These are phyloP conservation scores for Aspergillus novofumigatus DNA, from an alignment of 2,329 filamentous ascomycete species.

Conservation along the genomic window DNA sequence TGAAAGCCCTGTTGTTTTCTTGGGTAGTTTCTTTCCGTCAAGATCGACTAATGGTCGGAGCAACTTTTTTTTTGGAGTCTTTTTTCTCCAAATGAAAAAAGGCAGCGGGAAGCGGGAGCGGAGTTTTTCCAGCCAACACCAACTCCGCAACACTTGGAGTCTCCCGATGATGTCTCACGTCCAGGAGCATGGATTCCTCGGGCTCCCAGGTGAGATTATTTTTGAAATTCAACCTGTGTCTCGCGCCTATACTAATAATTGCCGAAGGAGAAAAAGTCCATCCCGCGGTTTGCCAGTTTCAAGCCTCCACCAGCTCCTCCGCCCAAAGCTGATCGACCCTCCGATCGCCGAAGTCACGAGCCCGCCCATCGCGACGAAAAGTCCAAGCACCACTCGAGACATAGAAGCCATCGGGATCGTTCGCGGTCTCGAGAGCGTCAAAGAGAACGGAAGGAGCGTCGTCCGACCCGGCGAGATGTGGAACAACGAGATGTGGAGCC, in stretches of 20 bases:
- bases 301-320: slow-evolving; percentile 46
- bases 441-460: slow-evolving; percentile 12
- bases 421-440: slow-evolving; percentile 20
- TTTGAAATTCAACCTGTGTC: background rate
- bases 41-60: slow-evolving; percentile 10
- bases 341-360: slow-evolving; percentile 17
- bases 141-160: slow-evolving; percentile 6
- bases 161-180: slow-evolving; percentile 12
- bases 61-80: slow-evolving; percentile 33
- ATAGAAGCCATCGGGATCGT: slow-evolving; percentile 20
- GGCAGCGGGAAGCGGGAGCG: slow-evolving; percentile 18
- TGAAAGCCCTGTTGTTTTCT: background rate
- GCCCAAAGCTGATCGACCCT: slow-evolving; percentile 17
- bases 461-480: slow-evolving; percentile 9
- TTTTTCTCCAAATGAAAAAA: slow-evolving; percentile 15
- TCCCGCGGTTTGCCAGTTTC: slow-evolving; percentile 75
- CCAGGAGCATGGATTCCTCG: slow-evolving; percentile 34
- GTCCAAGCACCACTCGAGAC: slow-evolving; percentile 20
- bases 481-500: slow-evolving; percentile 7
- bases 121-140: slow-evolving; percentile 24
- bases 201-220: slow-evolving; percentile 30
- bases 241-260: slow-evolving; percentile 1
- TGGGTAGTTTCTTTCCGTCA: slow-evolving; percentile 11
- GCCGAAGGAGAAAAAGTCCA: slow-evolving; percentile 34
- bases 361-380: slow-evolving; percentile 18